Percentiles rank a stretch among this genome's conserved stretches.
Evolutionary conservation across 495 filamentous ascomycete species (phyloP).

Genomic region (Penicillium odoratum): DNA sequence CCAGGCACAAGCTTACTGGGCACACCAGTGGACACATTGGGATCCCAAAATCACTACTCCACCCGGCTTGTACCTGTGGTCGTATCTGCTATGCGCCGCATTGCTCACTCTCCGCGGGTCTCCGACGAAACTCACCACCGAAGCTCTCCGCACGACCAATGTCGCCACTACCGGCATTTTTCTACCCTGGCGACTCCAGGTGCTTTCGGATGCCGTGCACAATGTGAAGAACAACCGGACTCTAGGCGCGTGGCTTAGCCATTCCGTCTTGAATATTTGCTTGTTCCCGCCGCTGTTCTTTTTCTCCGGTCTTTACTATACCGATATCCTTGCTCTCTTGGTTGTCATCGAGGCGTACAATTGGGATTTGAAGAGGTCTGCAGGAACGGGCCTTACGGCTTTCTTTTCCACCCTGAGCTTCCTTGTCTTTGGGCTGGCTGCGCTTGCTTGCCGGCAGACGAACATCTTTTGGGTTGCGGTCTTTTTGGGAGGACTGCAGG

Average conservation of each 20-base stretch:
- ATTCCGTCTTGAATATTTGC: conserved; percentile 75
- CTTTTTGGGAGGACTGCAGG: conserved; percentile 77
- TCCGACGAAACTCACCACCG: conserved; percentile 39
- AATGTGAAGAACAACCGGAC: conserved; percentile 40
- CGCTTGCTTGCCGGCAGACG: conserved; percentile 82
- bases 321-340: conserved; percentile 67
- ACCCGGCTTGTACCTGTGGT: conserved; percentile 74
- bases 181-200: conserved; percentile 47
- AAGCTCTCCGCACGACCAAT: conserved; percentile 43
- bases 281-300: conserved; percentile 93
- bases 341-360: conserved; percentile 66
- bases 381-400: conserved; percentile 8
- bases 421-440: conserved; percentile 54
- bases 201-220: conserved; percentile 37
- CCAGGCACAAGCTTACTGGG: conserved; percentile 85
- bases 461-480: conserved; percentile 95
- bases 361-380: conserved; percentile 52
- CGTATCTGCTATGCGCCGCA: conserved; percentile 43
- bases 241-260: conserved; percentile 45
- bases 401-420: conserved; percentile 39
- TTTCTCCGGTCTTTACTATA: conserved; percentile 93
- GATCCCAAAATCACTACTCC: conserved; percentile 97
- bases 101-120: conserved; percentile 37
- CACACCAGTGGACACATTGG: conserved; percentile 73
- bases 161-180: conserved; percentile 35